Evolutionary conservation across 2,329 filamentous ascomycete species (phyloP), one percentile per base, ranked within the genome.

Genomic region (Periconia digitata): DNA sequence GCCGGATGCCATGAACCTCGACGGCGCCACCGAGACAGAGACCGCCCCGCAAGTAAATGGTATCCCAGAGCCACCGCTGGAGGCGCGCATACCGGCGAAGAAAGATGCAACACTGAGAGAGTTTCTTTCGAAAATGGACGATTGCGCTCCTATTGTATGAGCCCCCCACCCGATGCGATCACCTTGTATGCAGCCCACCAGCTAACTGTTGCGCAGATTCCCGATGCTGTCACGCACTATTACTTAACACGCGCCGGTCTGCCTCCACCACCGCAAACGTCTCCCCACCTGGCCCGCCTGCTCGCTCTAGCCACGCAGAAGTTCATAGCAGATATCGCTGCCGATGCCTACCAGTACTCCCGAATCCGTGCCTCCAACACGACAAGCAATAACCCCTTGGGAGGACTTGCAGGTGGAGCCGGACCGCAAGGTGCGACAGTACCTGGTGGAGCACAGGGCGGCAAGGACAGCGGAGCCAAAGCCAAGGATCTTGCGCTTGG

Each of bases 301-400:
- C 87, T 99, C 37, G 92, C 94, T 2, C 87, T 99, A 8, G 94
- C 94, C n/a, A 96, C 94, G 0, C 94, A 99, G 69, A 99, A 99
- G 71, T 99, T 99, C 79, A 89, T 99, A 63, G 92, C 94, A 50
- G 94, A 99, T 71, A 90, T 99, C 57, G 94, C 94, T 1, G 92
- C 94, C 48, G 94, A 99, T 71, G 91, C 94, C 2, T 99, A 99
- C 72, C 94, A 99, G 74, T 97, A 96, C 79, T 91, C 88, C 52
- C 90, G 92, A 44, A 97, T 99, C 65, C 87, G 94, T 35, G 89
- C 90, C n/a, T 92, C 89, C 18, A 95, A 94, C 67, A 91, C 87
- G 49, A 92, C 89, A 55, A 86, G 86, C 12, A 95, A 92, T 70
- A 96, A 96, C 72, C 89, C 90, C 0, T 92, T 96, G 85, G 90